Evolutionary conservation across 257 asterid species (phyloP).

Genomic region (Nicotiana tomentosiformis): DNA sequence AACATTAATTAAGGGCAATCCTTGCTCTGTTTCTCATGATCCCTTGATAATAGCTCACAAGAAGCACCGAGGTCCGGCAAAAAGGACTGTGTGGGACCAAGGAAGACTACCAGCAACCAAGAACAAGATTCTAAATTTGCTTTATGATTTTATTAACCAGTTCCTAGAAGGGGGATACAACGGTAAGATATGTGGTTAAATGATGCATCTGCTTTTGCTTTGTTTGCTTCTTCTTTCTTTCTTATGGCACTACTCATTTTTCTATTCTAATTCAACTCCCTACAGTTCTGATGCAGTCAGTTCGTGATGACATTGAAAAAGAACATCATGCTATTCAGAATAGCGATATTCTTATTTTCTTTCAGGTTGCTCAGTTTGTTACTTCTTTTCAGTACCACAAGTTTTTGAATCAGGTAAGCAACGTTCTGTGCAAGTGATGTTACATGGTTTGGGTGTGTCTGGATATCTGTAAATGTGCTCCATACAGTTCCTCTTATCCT

Average conservation of each 20-base stretch:
- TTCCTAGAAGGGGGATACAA: slow-evolving; percentile 82
- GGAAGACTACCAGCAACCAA: slow-evolving; percentile 55
- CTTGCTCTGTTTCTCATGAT: slow-evolving; percentile 56
- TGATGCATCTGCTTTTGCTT: slow-evolving; percentile 7
- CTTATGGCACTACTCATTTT: not conserved
- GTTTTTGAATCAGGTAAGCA: slow-evolving; percentile 52
- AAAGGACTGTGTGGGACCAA: slow-evolving; percentile 65
- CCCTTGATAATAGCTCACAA: slow-evolving; percentile 58
- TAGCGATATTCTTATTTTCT: slow-evolving; percentile 62
- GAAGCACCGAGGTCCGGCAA: slow-evolving; percentile 62
- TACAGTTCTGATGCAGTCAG: slow-evolving; percentile 74
- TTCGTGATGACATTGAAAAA: slow-evolving; percentile 78
- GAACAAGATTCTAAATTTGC: slow-evolving; percentile 43
- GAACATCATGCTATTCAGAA: slow-evolving; percentile 71
- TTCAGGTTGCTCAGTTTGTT: slow-evolving; percentile 76
- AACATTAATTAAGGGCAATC: slow-evolving; percentile 78
- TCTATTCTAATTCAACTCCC: not conserved
- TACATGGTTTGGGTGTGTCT: not conserved
- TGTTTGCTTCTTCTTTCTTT: not conserved
- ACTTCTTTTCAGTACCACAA: slow-evolving; percentile 82
- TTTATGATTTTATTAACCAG: slow-evolving; percentile 63
- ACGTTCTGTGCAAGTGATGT: not conserved
- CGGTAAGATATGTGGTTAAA: slow-evolving; percentile 36
- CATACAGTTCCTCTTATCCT: not conserved
- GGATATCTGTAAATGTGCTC: not conserved